phyloP scores from a whole-genome alignment of 2,329 filamentous ascomycete species.

The Claviceps sp. region DNA sequence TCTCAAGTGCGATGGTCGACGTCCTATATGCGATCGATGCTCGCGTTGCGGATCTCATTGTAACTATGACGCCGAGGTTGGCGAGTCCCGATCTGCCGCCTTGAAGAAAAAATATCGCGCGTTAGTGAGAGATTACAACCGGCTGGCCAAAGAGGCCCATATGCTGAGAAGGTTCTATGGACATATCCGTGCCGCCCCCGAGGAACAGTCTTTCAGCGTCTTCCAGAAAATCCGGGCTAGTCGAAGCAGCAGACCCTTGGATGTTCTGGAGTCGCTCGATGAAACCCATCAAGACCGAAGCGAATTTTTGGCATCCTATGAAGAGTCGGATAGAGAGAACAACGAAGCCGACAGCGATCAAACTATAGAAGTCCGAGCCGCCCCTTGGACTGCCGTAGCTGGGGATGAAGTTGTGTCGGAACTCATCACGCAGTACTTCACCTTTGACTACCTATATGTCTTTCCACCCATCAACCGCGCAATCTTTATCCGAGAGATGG shows the following conservation, averaged over 20 bases:
- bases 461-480: constrained; percentile 2
- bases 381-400: constrained; percentile 3
- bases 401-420: constrained; percentile 1
- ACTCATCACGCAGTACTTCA: constrained; percentile 6
- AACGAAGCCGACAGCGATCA: neutral
- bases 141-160: neutral
- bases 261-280: constrained; percentile 1
- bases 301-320: neutral
- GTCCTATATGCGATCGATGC: constrained; percentile 5
- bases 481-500: neutral
- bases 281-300: neutral
- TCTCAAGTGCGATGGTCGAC: constrained; percentile 4
- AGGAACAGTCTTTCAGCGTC: constrained; percentile 2
- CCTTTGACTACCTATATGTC: constrained; percentile 4
- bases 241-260: constrained; percentile 1
- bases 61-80: constrained; percentile 5
- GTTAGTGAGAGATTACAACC: neutral
- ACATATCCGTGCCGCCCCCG: constrained; percentile 2
- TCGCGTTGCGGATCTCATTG: neutral
- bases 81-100: constrained; percentile 4
- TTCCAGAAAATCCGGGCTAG: constrained; percentile 2
- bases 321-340: neutral
- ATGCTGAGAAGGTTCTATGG: constrained; percentile 2
- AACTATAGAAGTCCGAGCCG: neutral
- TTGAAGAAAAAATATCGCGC: constrained; percentile 4